phyloP scores from a whole-genome alignment of 2,329 filamentous ascomycete species.

The Fusarium austroafricanum region DNA sequence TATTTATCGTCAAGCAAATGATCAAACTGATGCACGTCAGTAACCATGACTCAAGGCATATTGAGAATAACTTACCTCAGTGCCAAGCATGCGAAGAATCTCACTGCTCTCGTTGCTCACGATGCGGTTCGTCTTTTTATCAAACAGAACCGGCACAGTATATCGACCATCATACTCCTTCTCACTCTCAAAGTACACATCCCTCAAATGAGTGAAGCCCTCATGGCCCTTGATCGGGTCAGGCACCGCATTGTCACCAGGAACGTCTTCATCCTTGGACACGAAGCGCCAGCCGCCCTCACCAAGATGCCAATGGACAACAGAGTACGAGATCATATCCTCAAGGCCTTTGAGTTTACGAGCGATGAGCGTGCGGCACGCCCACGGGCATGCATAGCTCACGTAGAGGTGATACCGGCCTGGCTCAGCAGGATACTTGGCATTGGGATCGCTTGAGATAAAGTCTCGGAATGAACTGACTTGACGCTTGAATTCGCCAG shows the following conservation, averaged over 20 bases:
- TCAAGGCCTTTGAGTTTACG: conserved; percentile 93
- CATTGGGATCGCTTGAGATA: conserved; percentile 77
- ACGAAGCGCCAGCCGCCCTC: conserved; percentile 84
- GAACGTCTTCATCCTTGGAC: conserved; percentile 67
- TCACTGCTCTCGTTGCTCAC: conserved; percentile 94
- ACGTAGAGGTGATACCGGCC: conserved; percentile 95
- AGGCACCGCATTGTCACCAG: conserved; percentile 72
- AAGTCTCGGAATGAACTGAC: conserved; percentile 83
- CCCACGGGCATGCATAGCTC: conserved; percentile 95
- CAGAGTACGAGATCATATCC: conserved; percentile 80
- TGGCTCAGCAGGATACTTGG: conserved; percentile 85
- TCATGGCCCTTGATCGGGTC: conserved; percentile 78
- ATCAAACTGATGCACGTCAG: conserved; percentile 70
- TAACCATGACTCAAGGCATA: not conserved
- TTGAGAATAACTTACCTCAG: conserved; percentile 64
- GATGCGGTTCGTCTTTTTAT: conserved; percentile 79
- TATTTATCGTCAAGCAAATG: conserved; percentile 70
- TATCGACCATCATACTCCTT: conserved; percentile 81
- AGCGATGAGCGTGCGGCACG: conserved; percentile 87
- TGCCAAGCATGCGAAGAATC: conserved; percentile 90
- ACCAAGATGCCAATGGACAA: conserved; percentile 92
- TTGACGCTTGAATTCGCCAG: conserved; percentile 93
- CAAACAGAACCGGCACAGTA: conserved; percentile 88
- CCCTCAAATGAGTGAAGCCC: conserved; percentile 74
- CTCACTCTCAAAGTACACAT: conserved; percentile 83